Evolutionary conservation across 345 rosid species (phyloP), one percentile per base, ranked within the genome.

Genomic region (Mallotus nudiflorus): DNA sequence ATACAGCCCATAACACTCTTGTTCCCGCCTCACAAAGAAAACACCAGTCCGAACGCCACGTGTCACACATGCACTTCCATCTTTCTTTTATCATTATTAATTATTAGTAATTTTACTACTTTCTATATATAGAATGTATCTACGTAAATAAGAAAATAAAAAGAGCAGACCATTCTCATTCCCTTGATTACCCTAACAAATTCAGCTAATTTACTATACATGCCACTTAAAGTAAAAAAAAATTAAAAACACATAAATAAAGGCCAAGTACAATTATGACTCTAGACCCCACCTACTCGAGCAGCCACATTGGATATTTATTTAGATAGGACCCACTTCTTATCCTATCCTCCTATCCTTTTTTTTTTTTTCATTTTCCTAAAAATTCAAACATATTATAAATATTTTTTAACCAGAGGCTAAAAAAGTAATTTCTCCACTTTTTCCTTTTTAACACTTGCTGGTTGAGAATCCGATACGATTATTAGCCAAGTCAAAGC

Each of bases 401-500:
- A 11, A 10, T 6, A 53, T 37, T 51, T 50, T 20, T 69, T 69
- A 7, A 16, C 57, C 49, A 48, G 40, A 42, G 49, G 28, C 29
- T 37, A 52, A 37, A 50, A 61, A 15, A 40, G 52, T 35, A 16
- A 60, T 16, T 49, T 19, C 28, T 35, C 9, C 19, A 35, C 11
- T 49, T 4, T 22, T 8, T 22, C 14, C 40, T 57, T 24, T 20
- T 35, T 85, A 90, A 77, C 98, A 94, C 67, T 87, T 81, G 63
- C 73, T 81, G 53, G 88, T 60, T 20, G 98, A 72, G 78, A 95
- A 82, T 16, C 93, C 96, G 29, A 95, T 79, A 27, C 75, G 81
- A 18, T 69, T 89, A 24, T 84, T 89, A 9, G 88, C 86, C 52
- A 95, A 73, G 75, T 95, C 97, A 65, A 76, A 95, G 76, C 83